These are phyloP conservation scores for Taiozyma sp. DNA, from an alignment of 1,139 yeast species.

Conservation along the genomic window DNA sequence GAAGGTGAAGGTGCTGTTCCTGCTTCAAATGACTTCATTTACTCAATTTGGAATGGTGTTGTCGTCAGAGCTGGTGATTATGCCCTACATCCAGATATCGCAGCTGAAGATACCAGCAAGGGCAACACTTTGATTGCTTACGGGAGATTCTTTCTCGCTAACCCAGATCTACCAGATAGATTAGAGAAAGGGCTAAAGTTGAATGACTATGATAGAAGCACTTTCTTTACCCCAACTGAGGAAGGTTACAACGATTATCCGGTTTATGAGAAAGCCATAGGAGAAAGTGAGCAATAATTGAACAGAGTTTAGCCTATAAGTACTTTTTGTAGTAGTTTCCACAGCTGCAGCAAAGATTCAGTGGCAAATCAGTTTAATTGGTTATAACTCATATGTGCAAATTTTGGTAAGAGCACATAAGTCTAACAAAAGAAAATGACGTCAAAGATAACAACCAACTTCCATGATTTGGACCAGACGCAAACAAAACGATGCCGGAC, in stretches of 20 bases:
- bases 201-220: conserved; percentile 28
- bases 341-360: too few relatives aligned
- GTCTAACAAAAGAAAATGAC: not conserved
- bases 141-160: conserved; percentile 42
- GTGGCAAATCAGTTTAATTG: too few relatives aligned
- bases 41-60: conserved; percentile 33
- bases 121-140: conserved; percentile 36
- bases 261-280: conserved; percentile 6
- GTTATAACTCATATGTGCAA: too few relatives aligned
- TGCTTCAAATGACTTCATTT: conserved; percentile 23
- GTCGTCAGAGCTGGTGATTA: conserved; percentile 36
- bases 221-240: conserved; percentile 29
- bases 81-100: conserved; percentile 23
- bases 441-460: not conserved
- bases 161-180: conserved; percentile 42
- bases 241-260: conserved; percentile 31
- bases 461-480: not conserved
- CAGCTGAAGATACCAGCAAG: conserved; percentile 16
- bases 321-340: too few relatives aligned
- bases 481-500: not conserved
- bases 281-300: not conserved
- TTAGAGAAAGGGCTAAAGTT: conserved; percentile 29
- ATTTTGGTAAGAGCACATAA: not conserved
- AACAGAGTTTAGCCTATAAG: too few relatives aligned
- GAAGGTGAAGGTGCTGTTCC: conserved; percentile 10